These are phyloP conservation scores for Paramecium pentaurelia DNA, from an alignment of 73 alveolate genomes.

Conservation along the genomic window DNA sequence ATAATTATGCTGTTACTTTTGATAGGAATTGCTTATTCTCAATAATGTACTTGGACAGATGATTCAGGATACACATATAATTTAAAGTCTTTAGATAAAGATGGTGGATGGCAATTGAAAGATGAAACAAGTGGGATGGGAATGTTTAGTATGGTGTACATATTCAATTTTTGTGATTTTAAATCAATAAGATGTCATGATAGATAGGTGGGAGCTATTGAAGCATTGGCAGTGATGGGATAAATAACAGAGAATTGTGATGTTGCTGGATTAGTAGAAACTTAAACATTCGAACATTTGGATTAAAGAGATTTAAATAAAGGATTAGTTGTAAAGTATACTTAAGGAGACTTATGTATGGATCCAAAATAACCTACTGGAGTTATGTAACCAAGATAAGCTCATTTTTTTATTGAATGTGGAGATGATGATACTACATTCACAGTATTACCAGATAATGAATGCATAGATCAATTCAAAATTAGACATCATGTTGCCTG, in stretches of 20 bases:
- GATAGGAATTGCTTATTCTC: background rate
- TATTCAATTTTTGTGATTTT: conserved; percentile 34
- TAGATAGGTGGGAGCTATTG: conserved; percentile 32
- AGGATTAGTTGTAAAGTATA: background rate
- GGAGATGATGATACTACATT: background rate
- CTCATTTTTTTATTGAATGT: conserved; percentile 30
- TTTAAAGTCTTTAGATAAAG: background rate
- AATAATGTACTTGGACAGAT: conserved; percentile 12
- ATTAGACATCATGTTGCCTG: conserved; percentile 12
- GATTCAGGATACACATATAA: conserved; percentile 19
- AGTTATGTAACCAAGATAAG: conserved; percentile 46
- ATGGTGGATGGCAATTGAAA: conserved; percentile 31
- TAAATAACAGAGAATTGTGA: conserved; percentile 48
- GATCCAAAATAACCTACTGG: conserved; percentile 48
- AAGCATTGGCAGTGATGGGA: conserved; percentile 52
- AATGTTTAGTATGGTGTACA: conserved; percentile 42
- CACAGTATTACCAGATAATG: background rate
- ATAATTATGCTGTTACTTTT: background rate
- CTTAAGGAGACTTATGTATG: conserved; percentile 37
- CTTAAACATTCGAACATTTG: background rate
- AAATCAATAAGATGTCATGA: conserved; percentile 19
- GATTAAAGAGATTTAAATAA: background rate
- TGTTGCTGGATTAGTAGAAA: conserved; percentile 38
- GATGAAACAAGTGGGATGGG: conserved; percentile 51
- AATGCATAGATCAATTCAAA: conserved; percentile 29